Evolutionary conservation across 2,329 filamentous ascomycete genomes (phyloP), one percentile per base, ranked within the genome.

Genomic region (Claviceps spartinae): DNA sequence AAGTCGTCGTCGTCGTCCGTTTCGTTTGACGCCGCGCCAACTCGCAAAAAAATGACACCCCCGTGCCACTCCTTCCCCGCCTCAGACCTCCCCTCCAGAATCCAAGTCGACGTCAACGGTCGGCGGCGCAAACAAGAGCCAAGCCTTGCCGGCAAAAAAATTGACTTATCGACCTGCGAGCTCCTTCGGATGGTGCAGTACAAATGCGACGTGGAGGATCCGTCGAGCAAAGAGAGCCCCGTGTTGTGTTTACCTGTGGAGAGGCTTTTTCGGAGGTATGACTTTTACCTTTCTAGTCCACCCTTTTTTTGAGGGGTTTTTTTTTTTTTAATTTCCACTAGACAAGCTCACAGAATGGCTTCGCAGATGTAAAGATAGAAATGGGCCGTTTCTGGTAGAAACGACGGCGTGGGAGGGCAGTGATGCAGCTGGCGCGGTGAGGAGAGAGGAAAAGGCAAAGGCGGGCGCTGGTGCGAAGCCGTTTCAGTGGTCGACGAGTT

Each of bases 321-420:
- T 37, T 16, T 24, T 8, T 48, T 14, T 34, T 43, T n/a, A n/a
- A n/a, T n/a, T n/a, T n/a, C n/a, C 30, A 26, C 30, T 11, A 34
- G 30, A 34, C 9, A 4, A 34, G 30, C 30, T 34, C 3, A 34
- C 30, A 34, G 30, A 34, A 34, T 34, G 30, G 9, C 9, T 34
- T 11, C 30, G 9, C 30, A 46, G 81, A 58, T 83, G 81, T 63
- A 68, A 69, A 54, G 79, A 82, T 63, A 73, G 67, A 58, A 76
- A 77, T 14, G 77, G 76, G 4, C 67, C 54, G 7, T 84, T 83
- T 58, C 75, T 70, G 62, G 76, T 82, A 44, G 81, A 84, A 67
- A 84, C 81, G 24, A 83, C 81, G 13, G 71, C 73, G 44, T 83
- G 79, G 80, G 79, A 83, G 65, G 71, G 64, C 54, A 62, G 61